Percentiles rank a stretch among this genome's conserved stretches.
Conservation (phyloP, 768 basidiomycete species). For the Tricholoma saponaceum region DNA sequence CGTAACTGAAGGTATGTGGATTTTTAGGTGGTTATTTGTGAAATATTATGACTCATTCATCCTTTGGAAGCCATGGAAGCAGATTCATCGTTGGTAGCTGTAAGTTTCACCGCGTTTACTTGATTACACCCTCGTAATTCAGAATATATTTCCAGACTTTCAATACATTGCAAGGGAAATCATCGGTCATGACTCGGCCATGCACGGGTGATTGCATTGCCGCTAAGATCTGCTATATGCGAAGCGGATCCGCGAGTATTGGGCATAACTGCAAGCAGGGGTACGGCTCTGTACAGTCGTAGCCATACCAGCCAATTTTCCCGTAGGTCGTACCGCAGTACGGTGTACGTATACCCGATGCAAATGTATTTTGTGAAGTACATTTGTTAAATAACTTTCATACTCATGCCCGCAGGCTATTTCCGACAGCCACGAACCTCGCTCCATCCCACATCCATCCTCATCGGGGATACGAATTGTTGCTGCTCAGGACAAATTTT, state of each 20-base stretch:
- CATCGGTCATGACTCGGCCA: constrained; percentile 45
- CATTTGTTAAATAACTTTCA: too few species aligned
- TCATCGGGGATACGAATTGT: too few species aligned
- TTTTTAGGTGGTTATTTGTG: background rate
- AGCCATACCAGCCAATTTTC: background rate
- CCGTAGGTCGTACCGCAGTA: background rate
- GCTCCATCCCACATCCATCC: too few species aligned
- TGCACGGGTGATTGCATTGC: constrained; percentile 59
- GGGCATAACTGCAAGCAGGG: constrained; percentile 57
- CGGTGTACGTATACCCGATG: background rate
- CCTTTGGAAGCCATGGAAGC: constrained; percentile 47
- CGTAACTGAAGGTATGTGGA: constrained; percentile 61
- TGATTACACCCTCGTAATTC: background rate
- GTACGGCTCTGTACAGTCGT: constrained; percentile 51
- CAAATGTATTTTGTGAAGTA: background rate
- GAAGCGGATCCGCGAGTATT: constrained; percentile 66
- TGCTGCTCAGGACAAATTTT: too few species aligned
- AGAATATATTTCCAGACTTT: constrained; percentile 41
- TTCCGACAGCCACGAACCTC: too few species aligned
- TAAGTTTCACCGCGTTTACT: constrained; percentile 23
- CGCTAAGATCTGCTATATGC: constrained; percentile 75
- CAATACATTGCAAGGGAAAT: constrained; percentile 70
- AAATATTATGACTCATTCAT: background rate
- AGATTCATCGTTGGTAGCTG: constrained; percentile 54
- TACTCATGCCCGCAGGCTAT: too few species aligned